phyloP scores from a whole-genome alignment of 257 asterid genomes.

The Solanum peruvianum region DNA sequence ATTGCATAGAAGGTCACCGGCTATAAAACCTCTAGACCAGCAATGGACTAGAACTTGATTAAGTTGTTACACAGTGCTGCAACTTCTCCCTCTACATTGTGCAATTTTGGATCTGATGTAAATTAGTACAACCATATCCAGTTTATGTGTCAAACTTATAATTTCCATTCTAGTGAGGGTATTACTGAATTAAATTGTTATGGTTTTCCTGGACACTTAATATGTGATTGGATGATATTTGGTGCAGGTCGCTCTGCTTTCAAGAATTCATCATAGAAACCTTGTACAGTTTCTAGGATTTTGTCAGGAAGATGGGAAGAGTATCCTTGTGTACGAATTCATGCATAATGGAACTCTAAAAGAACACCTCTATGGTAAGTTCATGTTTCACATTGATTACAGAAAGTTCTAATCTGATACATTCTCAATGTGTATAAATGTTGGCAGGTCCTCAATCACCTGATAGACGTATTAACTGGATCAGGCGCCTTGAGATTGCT shows the following conservation, averaged over 20 bases:
- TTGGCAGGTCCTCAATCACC: conserved; percentile 50
- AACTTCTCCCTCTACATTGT: not conserved
- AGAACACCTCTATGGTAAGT: conserved; percentile 80
- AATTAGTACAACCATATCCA: not conserved
- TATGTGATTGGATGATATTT: not conserved
- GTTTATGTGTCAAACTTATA: not conserved
- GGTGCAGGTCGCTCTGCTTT: conserved; percentile 87
- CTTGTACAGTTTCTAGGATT: conserved; percentile 92
- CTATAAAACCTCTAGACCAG: not conserved
- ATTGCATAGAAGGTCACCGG: not conserved
- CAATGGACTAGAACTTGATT: not conserved
- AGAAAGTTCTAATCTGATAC: not conserved
- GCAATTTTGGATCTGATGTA: not conserved
- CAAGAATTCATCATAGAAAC: conserved; percentile 97
- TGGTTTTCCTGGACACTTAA: not conserved
- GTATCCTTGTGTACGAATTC: conserved; percentile 87
- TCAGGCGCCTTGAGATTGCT: conserved; percentile 94
- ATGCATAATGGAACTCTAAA: conserved; percentile 94
- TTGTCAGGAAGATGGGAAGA: conserved; percentile 93
- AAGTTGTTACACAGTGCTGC: not conserved
- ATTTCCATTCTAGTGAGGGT: not conserved
- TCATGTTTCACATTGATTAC: not conserved
- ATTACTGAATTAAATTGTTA: not conserved
- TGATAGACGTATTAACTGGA: conserved; percentile 71
- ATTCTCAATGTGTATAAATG: not conserved